These are phyloP conservation scores for Phytophthora ohioensis DNA, from an alignment of 352 stramenopile species.

Conservation along the genomic window DNA sequence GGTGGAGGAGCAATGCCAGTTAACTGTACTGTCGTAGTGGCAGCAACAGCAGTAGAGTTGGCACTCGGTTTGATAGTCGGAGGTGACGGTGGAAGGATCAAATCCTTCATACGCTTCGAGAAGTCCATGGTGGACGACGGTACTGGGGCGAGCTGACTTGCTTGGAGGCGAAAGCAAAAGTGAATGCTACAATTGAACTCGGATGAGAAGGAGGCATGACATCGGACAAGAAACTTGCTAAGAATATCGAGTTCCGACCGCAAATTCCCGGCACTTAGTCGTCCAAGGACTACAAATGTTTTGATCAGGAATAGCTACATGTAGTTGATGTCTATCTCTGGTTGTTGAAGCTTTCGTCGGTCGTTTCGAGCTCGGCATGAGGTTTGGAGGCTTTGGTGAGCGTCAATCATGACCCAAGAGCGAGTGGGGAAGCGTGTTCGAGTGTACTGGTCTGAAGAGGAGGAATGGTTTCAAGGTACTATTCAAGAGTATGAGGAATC, in stretches of 20 bases:
- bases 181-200: conserved; percentile 23
- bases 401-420: conserved; percentile 18
- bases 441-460: conserved; percentile 80
- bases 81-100: conserved; percentile 62
- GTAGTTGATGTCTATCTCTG: conserved; percentile 3
- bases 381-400: conserved; percentile 20
- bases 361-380: conserved; percentile 37
- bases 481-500: conserved; percentile 50
- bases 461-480: conserved; percentile 72
- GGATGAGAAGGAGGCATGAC: conserved; percentile 8
- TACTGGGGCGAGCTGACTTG: conserved; percentile 10
- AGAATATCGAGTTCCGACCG: conserved; percentile 30
- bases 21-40: conserved; percentile 41
- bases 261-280: conserved; percentile 10
- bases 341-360: conserved; percentile 16
- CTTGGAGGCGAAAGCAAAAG: conserved; percentile 42
- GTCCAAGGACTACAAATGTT: background rate
- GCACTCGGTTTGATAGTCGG: conserved; percentile 64
- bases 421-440: conserved; percentile 68
- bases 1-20: conserved; percentile 28
- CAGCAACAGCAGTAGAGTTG: conserved; percentile 38
- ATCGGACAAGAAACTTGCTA: conserved; percentile 39
- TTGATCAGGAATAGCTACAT: conserved; percentile 27
- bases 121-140: conserved; percentile 65
- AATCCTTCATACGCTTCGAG: conserved; percentile 78